phyloP scores from a whole-genome alignment of 106 monocot genomes.

The Amphibolis antarctica region DNA sequence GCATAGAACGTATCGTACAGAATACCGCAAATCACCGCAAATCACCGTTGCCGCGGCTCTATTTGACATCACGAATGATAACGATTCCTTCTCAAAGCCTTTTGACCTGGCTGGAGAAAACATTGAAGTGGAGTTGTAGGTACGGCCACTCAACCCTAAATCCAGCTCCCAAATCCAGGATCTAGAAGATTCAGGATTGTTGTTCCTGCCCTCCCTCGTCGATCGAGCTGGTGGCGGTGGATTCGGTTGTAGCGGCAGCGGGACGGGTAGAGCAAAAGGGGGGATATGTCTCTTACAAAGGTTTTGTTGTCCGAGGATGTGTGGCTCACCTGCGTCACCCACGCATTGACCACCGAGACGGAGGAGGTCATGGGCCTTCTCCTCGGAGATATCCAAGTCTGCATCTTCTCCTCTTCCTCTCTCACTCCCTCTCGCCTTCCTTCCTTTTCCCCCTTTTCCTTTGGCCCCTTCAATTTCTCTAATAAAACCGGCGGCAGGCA shows the following conservation, averaged over 20 bases:
- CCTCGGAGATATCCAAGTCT: constrained; percentile 81
- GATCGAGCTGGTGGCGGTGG: too few relatives aligned
- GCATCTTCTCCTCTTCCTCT: neutral
- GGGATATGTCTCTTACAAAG: constrained; percentile 52
- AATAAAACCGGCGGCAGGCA: constrained; percentile 20
- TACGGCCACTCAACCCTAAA: too few relatives aligned
- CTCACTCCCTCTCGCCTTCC: neutral
- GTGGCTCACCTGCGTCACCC: constrained; percentile 82
- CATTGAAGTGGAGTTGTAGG: too few relatives aligned
- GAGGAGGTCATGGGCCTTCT: constrained; percentile 99
- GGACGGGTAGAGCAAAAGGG: neutral
- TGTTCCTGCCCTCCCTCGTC: too few relatives aligned
- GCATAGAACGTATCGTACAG: too few relatives aligned
- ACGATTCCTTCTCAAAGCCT: too few relatives aligned
- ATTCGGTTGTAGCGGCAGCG: neutral
- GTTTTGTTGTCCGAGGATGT: constrained; percentile 94
- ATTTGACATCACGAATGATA: too few relatives aligned
- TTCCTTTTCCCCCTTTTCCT: neutral
- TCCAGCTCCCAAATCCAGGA: too few relatives aligned
- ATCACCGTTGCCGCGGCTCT: too few relatives aligned
- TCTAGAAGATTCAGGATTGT: neutral
- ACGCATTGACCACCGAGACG: constrained; percentile 80
- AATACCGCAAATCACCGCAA: too few relatives aligned
- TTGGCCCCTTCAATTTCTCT: too few relatives aligned
- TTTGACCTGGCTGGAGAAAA: too few relatives aligned